These are phyloP conservation scores for Yarrowia hollandica DNA, from an alignment of 805 yeast genomes.

Conservation along the genomic window DNA sequence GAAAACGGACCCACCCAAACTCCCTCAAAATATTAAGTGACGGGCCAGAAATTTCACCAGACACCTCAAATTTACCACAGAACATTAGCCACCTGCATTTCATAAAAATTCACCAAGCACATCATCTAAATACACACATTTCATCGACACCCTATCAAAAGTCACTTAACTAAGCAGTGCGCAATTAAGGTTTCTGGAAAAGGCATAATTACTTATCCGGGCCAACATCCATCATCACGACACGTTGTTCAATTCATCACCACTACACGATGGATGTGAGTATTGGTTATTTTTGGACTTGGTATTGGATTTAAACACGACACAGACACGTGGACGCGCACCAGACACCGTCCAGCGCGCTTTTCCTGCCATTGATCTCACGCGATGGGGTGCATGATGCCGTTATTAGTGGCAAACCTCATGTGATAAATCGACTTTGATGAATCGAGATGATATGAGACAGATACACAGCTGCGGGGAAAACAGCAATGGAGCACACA, in stretches of 20 bases:
- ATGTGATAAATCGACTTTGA: too few relatives aligned
- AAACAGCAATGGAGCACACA: too few relatives aligned
- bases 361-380: not conserved
- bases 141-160: not conserved
- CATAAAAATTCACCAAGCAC: too few relatives aligned
- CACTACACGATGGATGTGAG: slow-evolving; percentile 25
- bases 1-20: too few relatives aligned
- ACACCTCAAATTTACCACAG: too few relatives aligned
- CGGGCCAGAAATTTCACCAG: too few relatives aligned
- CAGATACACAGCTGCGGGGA: too few relatives aligned
- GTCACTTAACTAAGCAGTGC: not conserved
- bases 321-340: not conserved
- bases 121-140: too few relatives aligned
- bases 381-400: not conserved
- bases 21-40: too few relatives aligned
- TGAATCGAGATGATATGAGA: too few relatives aligned
- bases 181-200: not conserved
- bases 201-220: slow-evolving; percentile 11
- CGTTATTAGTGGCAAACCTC: too few relatives aligned
- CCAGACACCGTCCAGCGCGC: not conserved
- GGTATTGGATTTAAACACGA: not conserved
- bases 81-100: too few relatives aligned
- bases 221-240: not conserved
- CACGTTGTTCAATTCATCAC: not conserved
- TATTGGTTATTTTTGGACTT: not conserved